Evolutionary conservation across 805 yeast genomes (phyloP).

Genomic region (Naumovozyma baii): DNA sequence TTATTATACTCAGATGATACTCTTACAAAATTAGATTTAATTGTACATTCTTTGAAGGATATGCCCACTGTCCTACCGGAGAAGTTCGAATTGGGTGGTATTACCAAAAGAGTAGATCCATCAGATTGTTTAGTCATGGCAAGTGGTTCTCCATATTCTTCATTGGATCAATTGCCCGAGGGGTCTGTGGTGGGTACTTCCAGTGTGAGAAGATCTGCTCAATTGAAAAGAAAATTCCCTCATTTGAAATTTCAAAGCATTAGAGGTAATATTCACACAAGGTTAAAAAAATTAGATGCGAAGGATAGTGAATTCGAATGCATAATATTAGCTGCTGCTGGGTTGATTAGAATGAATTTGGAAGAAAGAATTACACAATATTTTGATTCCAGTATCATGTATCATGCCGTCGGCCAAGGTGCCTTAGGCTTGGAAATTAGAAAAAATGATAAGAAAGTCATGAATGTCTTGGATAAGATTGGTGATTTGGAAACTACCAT

Average conservation of each 20-base stretch:
- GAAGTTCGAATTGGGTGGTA: constrained; percentile 81
- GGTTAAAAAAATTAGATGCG: constrained; percentile 72
- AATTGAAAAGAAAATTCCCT: constrained; percentile 70
- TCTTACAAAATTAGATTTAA: constrained; percentile 60
- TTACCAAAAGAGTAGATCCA: constrained; percentile 82
- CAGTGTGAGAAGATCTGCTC: constrained; percentile 88
- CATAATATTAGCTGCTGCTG: constrained; percentile 86
- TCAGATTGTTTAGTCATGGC: constrained; percentile 84
- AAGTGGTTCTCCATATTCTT: constrained; percentile 48
- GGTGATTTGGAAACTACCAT: constrained; percentile 57
- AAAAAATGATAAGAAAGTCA: constrained; percentile 50
- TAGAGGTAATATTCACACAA: constrained; percentile 76
- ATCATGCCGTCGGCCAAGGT: constrained; percentile 98
- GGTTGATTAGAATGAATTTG: constrained; percentile 64
- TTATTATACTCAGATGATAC: constrained; percentile 53
- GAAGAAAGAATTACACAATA: constrained; percentile 65
- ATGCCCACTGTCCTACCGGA: constrained; percentile 86
- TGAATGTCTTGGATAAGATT: constrained; percentile 50
- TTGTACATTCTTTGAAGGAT: constrained; percentile 91
- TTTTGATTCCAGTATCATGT: constrained; percentile 71
- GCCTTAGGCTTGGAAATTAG: constrained; percentile 90
- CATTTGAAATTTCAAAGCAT: constrained; percentile 69
- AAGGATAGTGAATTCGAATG: constrained; percentile 56
- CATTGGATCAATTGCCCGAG: constrained; percentile 64
- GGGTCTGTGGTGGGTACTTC: constrained; percentile 92